A percentile compares a stretch with the other conserved stretches of the same genome.
Evolutionary conservation across 139 green algal species (phyloP).

Genomic region (Zygnema circumcarinatum): DNA sequence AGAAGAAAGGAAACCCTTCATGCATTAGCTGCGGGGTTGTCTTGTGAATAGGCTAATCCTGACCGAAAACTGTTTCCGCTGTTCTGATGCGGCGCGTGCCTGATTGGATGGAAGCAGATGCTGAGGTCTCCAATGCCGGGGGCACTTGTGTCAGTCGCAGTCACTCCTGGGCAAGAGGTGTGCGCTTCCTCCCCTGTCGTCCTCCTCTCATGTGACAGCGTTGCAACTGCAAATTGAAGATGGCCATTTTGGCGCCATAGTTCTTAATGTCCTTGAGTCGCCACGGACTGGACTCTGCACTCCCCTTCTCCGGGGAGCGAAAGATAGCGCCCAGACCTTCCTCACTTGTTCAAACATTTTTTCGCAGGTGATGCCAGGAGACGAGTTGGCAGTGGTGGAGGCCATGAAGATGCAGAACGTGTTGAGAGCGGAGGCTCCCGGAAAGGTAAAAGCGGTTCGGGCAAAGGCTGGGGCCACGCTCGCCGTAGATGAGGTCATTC

Average conservation of each 20-base stretch:
- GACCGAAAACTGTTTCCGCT: no score
- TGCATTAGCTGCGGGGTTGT: no score
- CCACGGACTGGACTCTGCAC: not conserved
- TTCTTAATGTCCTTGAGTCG: slow-evolving; percentile 1
- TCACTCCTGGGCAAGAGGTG: slow-evolving; percentile 20
- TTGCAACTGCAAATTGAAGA: not conserved
- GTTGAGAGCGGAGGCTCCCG: slow-evolving; percentile 44
- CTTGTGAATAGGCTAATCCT: no score
- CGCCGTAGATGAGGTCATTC: slow-evolving; percentile 65
- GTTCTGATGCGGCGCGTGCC: no score
- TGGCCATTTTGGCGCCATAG: not conserved
- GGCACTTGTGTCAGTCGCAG: slow-evolving; percentile 18
- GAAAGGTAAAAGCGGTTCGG: slow-evolving; percentile 57
- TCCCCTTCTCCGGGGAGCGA: not conserved
- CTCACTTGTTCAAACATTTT: not conserved
- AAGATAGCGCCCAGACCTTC: not conserved
- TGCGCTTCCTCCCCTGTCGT: no score
- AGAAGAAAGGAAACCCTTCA: no score
- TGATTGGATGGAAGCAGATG: slow-evolving; percentile 52
- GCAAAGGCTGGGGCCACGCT: slow-evolving; percentile 52
- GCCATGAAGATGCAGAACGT: slow-evolving; percentile 76
- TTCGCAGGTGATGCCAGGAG: slow-evolving; percentile 61
- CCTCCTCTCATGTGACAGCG: no score
- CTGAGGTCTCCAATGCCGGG: slow-evolving; percentile 64
- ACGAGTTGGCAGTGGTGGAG: slow-evolving; percentile 71